Base-by-base conservation (phyloP, 2,329 filamentous ascomycete species). In the Diaporthe vaccinii region DNA sequence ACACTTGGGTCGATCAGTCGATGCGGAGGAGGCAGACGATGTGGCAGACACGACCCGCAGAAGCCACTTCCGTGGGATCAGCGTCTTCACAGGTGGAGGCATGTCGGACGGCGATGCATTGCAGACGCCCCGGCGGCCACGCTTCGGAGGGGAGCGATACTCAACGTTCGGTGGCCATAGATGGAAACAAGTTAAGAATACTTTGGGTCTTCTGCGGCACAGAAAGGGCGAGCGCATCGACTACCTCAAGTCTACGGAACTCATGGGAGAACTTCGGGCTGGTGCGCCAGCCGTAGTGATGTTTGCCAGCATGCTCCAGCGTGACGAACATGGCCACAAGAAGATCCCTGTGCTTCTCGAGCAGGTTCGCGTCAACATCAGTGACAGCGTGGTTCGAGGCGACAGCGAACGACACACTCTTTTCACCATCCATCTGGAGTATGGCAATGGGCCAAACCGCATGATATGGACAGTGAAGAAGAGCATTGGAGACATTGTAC, bases 391-490 rank as follows among this genome's bases (percentile, higher is more conserved):
- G 15, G 91, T 92, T 15, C 91, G 90, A 74, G 89, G 89, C 72
- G 88, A 89, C 75, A 89, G 86, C 78, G 89, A 92, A 77, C 86
- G 96, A 41, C 97, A 98, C 83, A 92, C 94, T 80, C 89, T 97
- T 12, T 98, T 98, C 83, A 93, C 93, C 59, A 96, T 99, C 74
- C 95, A 98, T 79, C 88, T 99, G 22, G 97, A 99, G 82, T 99
- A 99, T 82, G 97, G 97, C 20, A 98, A 94, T 82, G 97, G 97
- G 0, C 91, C 97, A 74, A 98, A 96, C 73, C 91, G 97, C 74
- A 98, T 99, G 97, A 95, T 94, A 81, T 99, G 97, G 97, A 93
- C 94, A 25, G 94, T 99, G 75, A 92, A 95, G 80, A 91, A 97
- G 72, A 96, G 95, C 14, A 90, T 98, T 53, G 90, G 92, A 79